phyloP scores from a whole-genome alignment of 345 rosid genomes.

The Rhodomyrtus tomentosa region DNA sequence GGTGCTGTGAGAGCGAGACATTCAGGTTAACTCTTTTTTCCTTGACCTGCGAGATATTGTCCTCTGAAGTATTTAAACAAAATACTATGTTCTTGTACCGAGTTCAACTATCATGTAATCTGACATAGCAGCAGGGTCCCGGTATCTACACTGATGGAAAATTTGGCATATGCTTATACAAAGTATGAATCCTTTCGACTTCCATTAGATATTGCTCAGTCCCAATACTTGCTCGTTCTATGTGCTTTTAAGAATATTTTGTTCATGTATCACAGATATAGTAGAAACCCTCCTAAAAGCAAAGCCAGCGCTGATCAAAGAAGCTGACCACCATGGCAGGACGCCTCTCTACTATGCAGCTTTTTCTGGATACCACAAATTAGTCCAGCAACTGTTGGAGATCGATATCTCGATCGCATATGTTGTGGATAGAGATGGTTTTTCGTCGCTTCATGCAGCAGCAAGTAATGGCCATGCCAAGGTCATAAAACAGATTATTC shows the following conservation, averaged over 20 bases:
- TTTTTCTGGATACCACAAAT: background rate
- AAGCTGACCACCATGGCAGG: background rate
- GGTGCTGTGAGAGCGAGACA: background rate
- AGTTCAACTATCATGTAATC: background rate
- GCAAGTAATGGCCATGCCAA: background rate
- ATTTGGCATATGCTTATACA: background rate
- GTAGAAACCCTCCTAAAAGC: background rate
- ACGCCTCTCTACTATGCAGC: background rate
- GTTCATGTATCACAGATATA: background rate
- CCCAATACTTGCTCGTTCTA: background rate
- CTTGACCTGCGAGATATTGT: background rate
- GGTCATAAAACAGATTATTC: background rate
- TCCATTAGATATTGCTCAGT: background rate
- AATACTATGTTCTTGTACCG: background rate
- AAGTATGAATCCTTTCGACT: background rate
- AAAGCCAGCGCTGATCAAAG: background rate
- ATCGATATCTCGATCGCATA: background rate
- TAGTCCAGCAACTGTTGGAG: background rate
- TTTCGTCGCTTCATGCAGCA: background rate
- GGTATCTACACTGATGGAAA: background rate
- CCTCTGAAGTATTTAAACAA: background rate
- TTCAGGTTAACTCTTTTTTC: background rate
- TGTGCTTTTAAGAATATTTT: background rate
- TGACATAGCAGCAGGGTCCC: background rate
- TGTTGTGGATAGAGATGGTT: background rate